Evolutionary conservation across 768 basidiomycete species (phyloP).

Genomic region (Russula dissimulans): DNA sequence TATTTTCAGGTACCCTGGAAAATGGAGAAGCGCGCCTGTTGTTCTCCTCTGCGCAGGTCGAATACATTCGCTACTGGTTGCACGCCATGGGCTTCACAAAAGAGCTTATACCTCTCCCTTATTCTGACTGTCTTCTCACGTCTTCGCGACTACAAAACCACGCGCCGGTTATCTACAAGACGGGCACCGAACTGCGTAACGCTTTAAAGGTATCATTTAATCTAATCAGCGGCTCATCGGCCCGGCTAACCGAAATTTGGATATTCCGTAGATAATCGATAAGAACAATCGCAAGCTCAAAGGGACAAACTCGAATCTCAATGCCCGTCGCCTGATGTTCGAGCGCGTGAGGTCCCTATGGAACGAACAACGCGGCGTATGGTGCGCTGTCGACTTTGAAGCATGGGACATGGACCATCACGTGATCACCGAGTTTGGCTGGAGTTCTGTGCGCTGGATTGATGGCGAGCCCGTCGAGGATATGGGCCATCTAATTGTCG

Average conservation of each 20-base stretch:
- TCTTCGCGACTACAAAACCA: slow-evolving; percentile 47
- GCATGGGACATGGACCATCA: slow-evolving; percentile 72
- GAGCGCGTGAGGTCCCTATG: slow-evolving; percentile 60
- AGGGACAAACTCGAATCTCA: slow-evolving; percentile 47
- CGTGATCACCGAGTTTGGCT: slow-evolving; percentile 78
- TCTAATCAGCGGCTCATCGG: background rate
- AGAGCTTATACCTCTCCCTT: slow-evolving; percentile 59
- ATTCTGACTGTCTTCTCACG: slow-evolving; percentile 66
- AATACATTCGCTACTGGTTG: slow-evolving; percentile 80
- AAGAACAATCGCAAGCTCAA: slow-evolving; percentile 76
- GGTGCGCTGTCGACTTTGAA: slow-evolving; percentile 78
- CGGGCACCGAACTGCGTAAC: slow-evolving; percentile 44
- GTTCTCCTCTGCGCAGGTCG: slow-evolving; percentile 76
- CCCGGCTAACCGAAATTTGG: background rate
- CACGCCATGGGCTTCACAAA: slow-evolving; percentile 62
- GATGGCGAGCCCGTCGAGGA: slow-evolving; percentile 40
- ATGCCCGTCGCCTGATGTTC: slow-evolving; percentile 51
- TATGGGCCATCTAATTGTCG: slow-evolving; percentile 52
- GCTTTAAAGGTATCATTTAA: slow-evolving; percentile 44
- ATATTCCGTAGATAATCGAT: slow-evolving; percentile 46
- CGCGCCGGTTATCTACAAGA: slow-evolving; percentile 47
- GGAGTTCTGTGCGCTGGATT: slow-evolving; percentile 50
- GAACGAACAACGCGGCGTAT: slow-evolving; percentile 53
- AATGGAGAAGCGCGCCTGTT: slow-evolving; percentile 72
- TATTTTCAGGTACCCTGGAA: slow-evolving; percentile 46